phyloP scores from a whole-genome alignment of 192 early-diverging fungal genomes.

The Rhizophagus prolifer region DNA sequence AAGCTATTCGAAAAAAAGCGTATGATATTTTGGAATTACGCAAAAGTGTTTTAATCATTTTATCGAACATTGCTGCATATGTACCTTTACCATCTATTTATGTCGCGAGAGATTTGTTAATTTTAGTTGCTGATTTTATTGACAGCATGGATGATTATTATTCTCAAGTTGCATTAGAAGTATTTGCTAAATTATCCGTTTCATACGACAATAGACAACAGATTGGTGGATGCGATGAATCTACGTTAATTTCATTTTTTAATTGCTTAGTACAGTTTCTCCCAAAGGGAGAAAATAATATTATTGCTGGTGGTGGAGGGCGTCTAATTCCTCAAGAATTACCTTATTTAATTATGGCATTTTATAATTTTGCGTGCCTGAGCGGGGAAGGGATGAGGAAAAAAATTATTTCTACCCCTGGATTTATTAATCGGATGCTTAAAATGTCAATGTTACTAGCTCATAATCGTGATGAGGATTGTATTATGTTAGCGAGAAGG shows the following conservation, averaged over 20 bases:
- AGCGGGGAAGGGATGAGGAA: constrained; percentile 15
- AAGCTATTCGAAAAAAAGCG: constrained; percentile 12
- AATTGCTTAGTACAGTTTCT: constrained; percentile 39
- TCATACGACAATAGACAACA: constrained; percentile 50
- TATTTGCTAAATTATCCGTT: constrained; percentile 59
- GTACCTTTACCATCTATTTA: constrained; percentile 42
- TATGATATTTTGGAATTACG: constrained; percentile 59
- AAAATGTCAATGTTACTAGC: constrained; percentile 20
- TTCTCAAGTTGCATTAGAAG: constrained; percentile 61
- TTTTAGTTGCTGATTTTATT: constrained; percentile 54
- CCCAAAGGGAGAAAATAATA: constrained; percentile 31
- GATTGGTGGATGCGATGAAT: constrained; percentile 41
- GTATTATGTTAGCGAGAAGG: constrained; percentile 17
- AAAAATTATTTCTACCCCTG: constrained; percentile 12
- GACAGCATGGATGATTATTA: constrained; percentile 54
- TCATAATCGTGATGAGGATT: background rate
- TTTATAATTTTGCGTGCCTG: constrained; percentile 48
- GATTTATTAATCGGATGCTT: constrained; percentile 19
- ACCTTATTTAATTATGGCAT: constrained; percentile 54
- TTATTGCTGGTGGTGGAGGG: constrained; percentile 9
- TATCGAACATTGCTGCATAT: constrained; percentile 60
- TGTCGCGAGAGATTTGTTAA: constrained; percentile 44
- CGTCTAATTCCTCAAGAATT: constrained; percentile 38
- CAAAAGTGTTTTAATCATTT: constrained; percentile 63
- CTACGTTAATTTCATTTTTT: constrained; percentile 37